Evolutionary conservation across 225 moss, liverwort and hornwort species (phyloP).

Genomic region (Polytrichum formosum): DNA sequence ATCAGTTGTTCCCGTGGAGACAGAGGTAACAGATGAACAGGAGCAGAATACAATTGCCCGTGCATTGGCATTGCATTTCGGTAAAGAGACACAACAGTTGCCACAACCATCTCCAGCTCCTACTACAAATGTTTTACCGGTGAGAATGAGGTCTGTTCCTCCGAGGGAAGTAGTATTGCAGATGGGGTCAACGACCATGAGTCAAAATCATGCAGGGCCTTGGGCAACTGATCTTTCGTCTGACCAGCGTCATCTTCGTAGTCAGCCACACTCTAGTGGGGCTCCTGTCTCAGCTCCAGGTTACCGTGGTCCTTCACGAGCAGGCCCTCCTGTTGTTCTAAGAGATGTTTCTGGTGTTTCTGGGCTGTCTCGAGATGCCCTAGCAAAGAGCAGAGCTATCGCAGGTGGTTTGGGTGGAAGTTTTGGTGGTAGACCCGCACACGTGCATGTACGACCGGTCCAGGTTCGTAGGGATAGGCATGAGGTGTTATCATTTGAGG

Average conservation of each 20-base stretch:
- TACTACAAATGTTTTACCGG: constrained; percentile 30
- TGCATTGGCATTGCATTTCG: constrained; percentile 74
- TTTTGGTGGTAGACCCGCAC: constrained; percentile 28
- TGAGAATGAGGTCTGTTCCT: constrained; percentile 50
- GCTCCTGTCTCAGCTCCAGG: constrained; percentile 16
- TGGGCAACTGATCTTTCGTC: constrained; percentile 49
- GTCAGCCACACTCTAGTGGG: constrained; percentile 31
- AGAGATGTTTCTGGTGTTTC: constrained; percentile 9
- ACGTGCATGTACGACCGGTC: constrained; percentile 37
- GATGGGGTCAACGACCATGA: constrained; percentile 36
- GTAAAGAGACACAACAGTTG: constrained; percentile 59
- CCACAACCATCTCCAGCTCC: constrained; percentile 30
- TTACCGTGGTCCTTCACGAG: constrained; percentile 34
- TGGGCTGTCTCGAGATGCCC: constrained; percentile 27
- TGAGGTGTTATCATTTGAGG: constrained; percentile 45
- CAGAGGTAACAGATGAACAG: constrained; percentile 94
- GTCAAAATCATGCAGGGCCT: constrained; percentile 57
- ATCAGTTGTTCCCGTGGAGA: constrained; percentile 47
- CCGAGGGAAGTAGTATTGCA: constrained; percentile 77
- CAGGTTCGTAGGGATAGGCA: constrained; percentile 47
- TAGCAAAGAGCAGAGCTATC: constrained; percentile 37
- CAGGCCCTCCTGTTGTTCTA: constrained; percentile 19
- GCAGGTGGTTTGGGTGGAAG: constrained; percentile 30
- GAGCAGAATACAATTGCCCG: constrained; percentile 97
- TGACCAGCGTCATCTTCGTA: constrained; percentile 57